Conservation (phyloP, 495 filamentous ascomycete genomes). For the Aspergillus sclerotiicarbonarius region DNA sequence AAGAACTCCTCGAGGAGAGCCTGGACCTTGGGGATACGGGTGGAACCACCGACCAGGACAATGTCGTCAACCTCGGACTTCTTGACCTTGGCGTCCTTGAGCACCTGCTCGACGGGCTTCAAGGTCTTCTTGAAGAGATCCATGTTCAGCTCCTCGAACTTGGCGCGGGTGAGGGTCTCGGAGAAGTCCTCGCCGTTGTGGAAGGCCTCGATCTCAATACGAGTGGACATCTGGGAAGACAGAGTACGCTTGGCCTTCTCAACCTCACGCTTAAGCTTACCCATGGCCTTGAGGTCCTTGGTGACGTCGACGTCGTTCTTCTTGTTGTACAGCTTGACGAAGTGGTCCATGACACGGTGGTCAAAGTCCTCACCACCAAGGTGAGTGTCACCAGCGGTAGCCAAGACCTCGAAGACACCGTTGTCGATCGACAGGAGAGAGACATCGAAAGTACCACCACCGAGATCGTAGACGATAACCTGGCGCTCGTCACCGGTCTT, state of each 20-base stretch:
- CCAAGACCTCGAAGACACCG: conserved; percentile 96
- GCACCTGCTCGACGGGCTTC: conserved; percentile 96
- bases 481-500: conserved; percentile 83
- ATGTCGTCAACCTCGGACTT: conserved; percentile 85
- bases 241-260: conserved; percentile 99
- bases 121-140: conserved; percentile 99
- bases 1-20: conserved; percentile 95
- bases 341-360: conserved; percentile 95
- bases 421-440: conserved; percentile 95
- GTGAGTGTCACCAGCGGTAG: conserved; percentile 99
- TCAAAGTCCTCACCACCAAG: conserved; percentile 99
- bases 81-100: conserved; percentile 89
- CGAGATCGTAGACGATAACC: conserved; percentile 96
- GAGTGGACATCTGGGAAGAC: conserved; percentile 96
- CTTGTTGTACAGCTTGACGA: conserved; percentile 99
- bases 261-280: conserved; percentile 99
- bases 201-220: conserved; percentile 98
- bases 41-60: conserved; percentile 87
- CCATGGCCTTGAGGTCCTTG: conserved; percentile 98
- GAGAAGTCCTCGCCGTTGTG: conserved; percentile 97
- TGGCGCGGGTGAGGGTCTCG: conserved; percentile 95
- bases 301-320: conserved; percentile 89
- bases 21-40: conserved; percentile 97
- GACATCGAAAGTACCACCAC: conserved; percentile 99
- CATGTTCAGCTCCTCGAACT: conserved; percentile 98